Evolutionary conservation across 2,329 filamentous ascomycete genomes (phyloP).

Genomic region (Botryosphaeria agaves): DNA sequence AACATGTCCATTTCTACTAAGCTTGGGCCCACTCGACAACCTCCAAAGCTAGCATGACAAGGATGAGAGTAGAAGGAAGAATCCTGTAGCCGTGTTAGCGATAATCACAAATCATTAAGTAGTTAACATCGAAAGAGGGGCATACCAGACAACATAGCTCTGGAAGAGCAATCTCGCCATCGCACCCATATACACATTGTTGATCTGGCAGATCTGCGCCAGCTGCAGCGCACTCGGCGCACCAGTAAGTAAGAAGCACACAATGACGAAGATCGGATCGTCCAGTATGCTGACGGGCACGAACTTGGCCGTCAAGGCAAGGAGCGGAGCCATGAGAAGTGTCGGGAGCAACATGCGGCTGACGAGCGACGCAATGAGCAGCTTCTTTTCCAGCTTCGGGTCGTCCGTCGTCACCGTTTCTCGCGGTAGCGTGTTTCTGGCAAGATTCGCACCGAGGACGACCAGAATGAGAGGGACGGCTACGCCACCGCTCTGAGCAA

Average conservation of each 20-base stretch:
- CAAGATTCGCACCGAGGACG: constrained; percentile 85
- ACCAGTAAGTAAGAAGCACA: constrained; percentile 90
- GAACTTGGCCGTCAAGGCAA: constrained; percentile 78
- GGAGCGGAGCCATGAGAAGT: constrained; percentile 75
- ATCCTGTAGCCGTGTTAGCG: constrained; percentile 41
- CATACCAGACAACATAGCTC: constrained; percentile 87
- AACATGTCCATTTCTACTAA: no score
- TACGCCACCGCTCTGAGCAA: constrained; percentile 72
- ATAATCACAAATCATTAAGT: not conserved
- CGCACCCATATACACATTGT: constrained; percentile 84
- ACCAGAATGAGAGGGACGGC: constrained; percentile 92
- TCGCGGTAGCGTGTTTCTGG: constrained; percentile 69
- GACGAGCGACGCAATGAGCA: constrained; percentile 71
- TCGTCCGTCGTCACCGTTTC: constrained; percentile 54
- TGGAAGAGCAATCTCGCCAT: constrained; percentile 92
- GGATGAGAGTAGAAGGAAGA: constrained; percentile 73
- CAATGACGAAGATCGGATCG: constrained; percentile 95
- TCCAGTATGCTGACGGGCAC: constrained; percentile 86
- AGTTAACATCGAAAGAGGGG: constrained; percentile 7
- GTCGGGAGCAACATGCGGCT: constrained; percentile 88
- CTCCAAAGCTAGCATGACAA: constrained; percentile 84
- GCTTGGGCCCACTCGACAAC: constrained; percentile 75
- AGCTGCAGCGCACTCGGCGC: constrained; percentile 87
- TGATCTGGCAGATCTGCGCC: constrained; percentile 97
- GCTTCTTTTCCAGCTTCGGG: constrained; percentile 46